Percentiles rank a stretch among this genome's conserved stretches.
These are phyloP conservation scores for Ustilago vetiveriae DNA, from an alignment of 1,284 basidiomycete species.

Conservation along the genomic window DNA sequence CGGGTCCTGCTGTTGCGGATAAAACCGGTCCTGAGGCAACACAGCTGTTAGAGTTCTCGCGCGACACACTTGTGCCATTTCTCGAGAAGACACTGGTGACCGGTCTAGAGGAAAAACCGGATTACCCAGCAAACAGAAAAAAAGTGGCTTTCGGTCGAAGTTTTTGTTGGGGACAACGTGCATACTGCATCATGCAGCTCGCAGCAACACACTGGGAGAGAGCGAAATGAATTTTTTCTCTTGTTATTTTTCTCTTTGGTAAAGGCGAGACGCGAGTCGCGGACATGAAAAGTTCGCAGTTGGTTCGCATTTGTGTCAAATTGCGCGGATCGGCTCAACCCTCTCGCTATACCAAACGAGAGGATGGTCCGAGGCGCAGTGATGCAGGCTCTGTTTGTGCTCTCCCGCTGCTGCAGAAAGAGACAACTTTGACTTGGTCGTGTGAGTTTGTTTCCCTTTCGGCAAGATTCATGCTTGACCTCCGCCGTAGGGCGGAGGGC, in stretches of 20 bases:
- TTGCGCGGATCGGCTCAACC: not conserved
- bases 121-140: not conserved
- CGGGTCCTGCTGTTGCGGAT: not conserved
- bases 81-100: no score
- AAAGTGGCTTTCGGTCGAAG: not conserved
- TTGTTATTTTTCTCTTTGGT: not conserved
- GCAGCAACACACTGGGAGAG: no score
- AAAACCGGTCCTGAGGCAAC: not conserved
- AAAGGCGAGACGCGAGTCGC: not conserved
- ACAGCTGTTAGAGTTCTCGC: no score
- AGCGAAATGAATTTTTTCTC: no score
- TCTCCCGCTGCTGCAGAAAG: no score
- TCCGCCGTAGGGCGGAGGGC: no score
- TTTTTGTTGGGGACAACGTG: not conserved
- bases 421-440: not conserved
- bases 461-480: no score
- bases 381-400: no score
- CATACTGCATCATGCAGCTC: not conserved
- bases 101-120: not conserved
- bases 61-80: no score
- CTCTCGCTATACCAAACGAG: no score
- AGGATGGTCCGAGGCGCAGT: no score
- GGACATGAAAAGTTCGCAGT: no score
- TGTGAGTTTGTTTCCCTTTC: not conserved
- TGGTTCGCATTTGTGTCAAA: not conserved